Base-by-base conservation (phyloP, 345 rosid genomes). In the Leavenworthia alabamica region DNA sequence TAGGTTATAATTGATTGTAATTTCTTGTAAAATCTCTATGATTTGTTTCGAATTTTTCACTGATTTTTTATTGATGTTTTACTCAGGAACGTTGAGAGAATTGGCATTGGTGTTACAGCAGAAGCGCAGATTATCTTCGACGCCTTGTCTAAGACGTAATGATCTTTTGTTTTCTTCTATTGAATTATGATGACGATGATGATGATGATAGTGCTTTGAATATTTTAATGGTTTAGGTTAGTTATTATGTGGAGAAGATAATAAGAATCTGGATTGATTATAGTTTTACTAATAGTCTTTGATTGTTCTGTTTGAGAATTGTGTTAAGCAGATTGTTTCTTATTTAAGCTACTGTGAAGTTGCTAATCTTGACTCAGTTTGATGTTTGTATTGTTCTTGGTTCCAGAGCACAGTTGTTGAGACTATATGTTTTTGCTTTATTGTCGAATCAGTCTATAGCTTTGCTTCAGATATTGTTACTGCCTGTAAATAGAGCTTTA, bases 111-210 rank as follows among this genome's bases (percentile, higher is more conserved):
- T 27, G 98, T 88, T 29, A 88, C 92, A 1, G 55, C 62, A 27
- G 95, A 91, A 64, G 98, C 89, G 0, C 95, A 91, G 79, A 74
- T 15, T 31, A 75, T 91, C 50, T 91, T 80, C 36, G 89, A 91
- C 64, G 89, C 88, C 42, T 75, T 88, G 77, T 80, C 82, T 51
- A 82, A 82, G 72, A 84, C 90, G 95, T 88, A 80, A 65, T 59
- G 39, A 42, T 68, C 59, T 49, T 28, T 53, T 39, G 31, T 22
- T 8, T 28, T 47, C 56, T 32, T 16, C 11, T 6, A 35, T 12
- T 60, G 65, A 45, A 32, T 32, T 8, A n/a, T n/a, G n/a, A n/a
- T n/a, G 41, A 13, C 16, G 15, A 45, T 60, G 53, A 12, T 16
- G 7, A 7, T 42, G 28, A 2, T 7, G 4, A 6, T 40, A 27